Conservation (phyloP, 1,284 basidiomycete species). For the Papiliotrema fonsecae region DNA sequence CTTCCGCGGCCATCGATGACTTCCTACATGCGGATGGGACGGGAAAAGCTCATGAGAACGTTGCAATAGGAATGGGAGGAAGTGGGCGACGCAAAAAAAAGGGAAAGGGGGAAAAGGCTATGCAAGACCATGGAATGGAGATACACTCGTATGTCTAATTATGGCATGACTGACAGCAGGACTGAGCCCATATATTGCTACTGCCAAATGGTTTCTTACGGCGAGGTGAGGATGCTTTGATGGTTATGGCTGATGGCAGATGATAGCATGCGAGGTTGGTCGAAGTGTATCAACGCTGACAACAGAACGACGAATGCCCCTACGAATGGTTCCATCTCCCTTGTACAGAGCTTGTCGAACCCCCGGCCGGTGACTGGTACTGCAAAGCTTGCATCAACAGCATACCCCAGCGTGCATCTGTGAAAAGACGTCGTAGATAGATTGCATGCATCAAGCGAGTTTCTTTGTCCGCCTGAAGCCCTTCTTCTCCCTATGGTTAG, state of each 20-base stretch:
- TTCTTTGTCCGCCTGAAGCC: constrained; percentile 36
- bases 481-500: constrained; percentile 25
- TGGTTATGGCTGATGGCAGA: constrained; percentile 16
- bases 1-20: constrained; percentile 26
- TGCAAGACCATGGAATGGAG: constrained; percentile 3
- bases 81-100: constrained; percentile 10
- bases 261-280: constrained; percentile 47
- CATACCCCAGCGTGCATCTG: neutral
- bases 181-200: constrained; percentile 54
- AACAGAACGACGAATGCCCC: constrained; percentile 52
- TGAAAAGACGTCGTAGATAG: constrained; percentile 2
- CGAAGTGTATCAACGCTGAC: neutral
- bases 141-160: constrained; percentile 31
- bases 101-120: constrained; percentile 8
- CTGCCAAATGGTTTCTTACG: constrained; percentile 51
- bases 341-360: constrained; percentile 34
- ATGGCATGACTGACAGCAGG: constrained; percentile 19
- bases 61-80: constrained; percentile 26
- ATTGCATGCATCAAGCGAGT: constrained; percentile 26
- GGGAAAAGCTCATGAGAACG: constrained; percentile 21
- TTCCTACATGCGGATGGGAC: constrained; percentile 5
- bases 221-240: constrained; percentile 32
- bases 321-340: constrained; percentile 50
- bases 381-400: constrained; percentile 36
- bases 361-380: constrained; percentile 42